These are phyloP conservation scores for Acacia concinna DNA, from an alignment of 331 rosid species.

Conservation along the genomic window DNA sequence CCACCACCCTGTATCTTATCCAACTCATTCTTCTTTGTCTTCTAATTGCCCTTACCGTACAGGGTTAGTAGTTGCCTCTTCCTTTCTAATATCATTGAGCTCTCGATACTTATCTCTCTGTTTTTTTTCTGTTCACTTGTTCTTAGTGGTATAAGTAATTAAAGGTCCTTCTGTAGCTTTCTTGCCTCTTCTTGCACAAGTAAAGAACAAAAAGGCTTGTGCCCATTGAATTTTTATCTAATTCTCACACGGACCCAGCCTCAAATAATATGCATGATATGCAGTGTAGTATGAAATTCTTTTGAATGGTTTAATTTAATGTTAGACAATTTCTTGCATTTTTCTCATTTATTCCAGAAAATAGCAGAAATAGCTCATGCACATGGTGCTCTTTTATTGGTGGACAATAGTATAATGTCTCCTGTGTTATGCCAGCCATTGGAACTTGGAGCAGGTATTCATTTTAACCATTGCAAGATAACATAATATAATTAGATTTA, in stretches of 20 bases:
- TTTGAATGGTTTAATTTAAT: conserved; percentile 1
- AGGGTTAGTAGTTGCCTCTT: not conserved
- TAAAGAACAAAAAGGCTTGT: not conserved
- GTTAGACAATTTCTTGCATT: not conserved
- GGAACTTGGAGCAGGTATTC: conserved; percentile 91
- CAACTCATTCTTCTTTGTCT: not conserved
- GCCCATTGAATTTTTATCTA: not conserved
- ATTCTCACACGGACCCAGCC: not conserved
- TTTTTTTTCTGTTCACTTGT: not conserved
- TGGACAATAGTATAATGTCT: conserved; percentile 95
- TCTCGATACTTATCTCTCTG: not conserved
- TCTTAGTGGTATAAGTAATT: not conserved
- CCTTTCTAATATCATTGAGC: not conserved
- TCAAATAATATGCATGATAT: not conserved
- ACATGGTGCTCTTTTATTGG: conserved; percentile 65
- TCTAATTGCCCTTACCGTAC: not conserved
- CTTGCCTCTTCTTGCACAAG: not conserved
- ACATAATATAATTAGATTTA: conserved; percentile 13
- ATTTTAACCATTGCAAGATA: not conserved
- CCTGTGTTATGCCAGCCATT: conserved; percentile 88
- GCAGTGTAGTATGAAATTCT: not conserved
- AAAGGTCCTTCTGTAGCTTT: not conserved
- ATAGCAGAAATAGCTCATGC: conserved; percentile 71
- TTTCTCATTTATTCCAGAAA: conserved; percentile 45
- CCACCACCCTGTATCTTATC: not conserved